Percentiles rank a stretch among this genome's conserved stretches.
phyloP scores from a whole-genome alignment of 495 filamentous ascomycete genomes.

The Hypoxylon cercidicola region DNA sequence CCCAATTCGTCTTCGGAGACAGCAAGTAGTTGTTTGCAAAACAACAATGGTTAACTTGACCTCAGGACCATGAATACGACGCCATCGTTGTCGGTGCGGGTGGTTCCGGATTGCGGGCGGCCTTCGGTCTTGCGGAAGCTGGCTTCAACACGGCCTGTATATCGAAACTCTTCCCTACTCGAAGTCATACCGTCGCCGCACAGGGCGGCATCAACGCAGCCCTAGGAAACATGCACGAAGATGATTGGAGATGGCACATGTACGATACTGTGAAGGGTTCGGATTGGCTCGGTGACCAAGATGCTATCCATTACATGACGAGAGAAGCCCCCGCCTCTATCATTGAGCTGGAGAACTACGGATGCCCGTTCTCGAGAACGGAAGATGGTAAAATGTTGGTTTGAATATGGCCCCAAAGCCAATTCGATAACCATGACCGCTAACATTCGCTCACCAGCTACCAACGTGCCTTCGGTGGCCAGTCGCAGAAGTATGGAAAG shows the following conservation, averaged over 20 bases:
- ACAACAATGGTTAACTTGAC: conserved; percentile 38
- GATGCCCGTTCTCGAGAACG: conserved; percentile 96
- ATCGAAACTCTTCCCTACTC: conserved; percentile 96
- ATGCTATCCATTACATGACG: conserved; percentile 99
- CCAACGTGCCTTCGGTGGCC: conserved; percentile 97
- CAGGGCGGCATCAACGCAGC: conserved; percentile 96
- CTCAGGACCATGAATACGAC: conserved; percentile 70
- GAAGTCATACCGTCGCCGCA: conserved; percentile 95
- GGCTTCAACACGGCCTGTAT: conserved; percentile 99
- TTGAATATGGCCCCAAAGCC: neutral
- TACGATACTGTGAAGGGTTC: conserved; percentile 99
- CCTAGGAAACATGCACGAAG: conserved; percentile 86
- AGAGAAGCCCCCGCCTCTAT: conserved; percentile 91
- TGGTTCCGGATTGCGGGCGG: conserved; percentile 91
- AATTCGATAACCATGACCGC: neutral
- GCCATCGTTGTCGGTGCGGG: conserved; percentile 95
- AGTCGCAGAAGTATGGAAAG: conserved; percentile 94
- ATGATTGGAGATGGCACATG: conserved; percentile 99
- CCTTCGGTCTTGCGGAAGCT: conserved; percentile 95
- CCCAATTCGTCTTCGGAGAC: neutral
- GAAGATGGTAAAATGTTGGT: conserved; percentile 91
- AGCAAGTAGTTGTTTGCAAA: neutral
- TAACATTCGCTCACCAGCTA: conserved; percentile 63
- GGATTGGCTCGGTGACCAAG: conserved; percentile 98
- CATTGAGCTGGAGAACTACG: conserved; percentile 96